These are phyloP conservation scores for Podochytrium sp. DNA, from an alignment of 192 early-diverging fungal genomes.

Conservation along the genomic window DNA sequence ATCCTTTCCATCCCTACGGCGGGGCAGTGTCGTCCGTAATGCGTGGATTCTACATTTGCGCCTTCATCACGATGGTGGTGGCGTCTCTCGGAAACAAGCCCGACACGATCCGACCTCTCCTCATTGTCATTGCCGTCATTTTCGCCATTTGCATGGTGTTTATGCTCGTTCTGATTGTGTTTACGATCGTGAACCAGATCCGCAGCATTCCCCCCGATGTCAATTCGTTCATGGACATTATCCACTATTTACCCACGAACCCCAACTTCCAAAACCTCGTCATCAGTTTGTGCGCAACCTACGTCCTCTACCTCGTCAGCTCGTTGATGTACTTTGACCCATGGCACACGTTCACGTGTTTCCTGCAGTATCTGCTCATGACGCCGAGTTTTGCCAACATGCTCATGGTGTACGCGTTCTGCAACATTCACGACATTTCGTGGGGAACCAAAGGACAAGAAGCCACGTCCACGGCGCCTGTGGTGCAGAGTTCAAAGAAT, in stretches of 20 bases:
- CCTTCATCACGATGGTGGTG: constrained; percentile 18
- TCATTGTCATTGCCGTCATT: constrained; percentile 58
- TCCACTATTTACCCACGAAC: constrained; percentile 29
- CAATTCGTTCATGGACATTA: constrained; percentile 38
- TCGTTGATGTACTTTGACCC: constrained; percentile 55
- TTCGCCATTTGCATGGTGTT: constrained; percentile 53
- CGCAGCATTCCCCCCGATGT: constrained; percentile 18
- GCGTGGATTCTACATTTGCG: constrained; percentile 28
- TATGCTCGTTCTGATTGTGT: constrained; percentile 48
- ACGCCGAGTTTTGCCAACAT: constrained; percentile 54
- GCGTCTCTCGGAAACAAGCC: constrained; percentile 16
- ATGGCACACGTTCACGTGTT: constrained; percentile 52
- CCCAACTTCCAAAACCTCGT: constrained; percentile 47
- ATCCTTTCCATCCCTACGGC: constrained; percentile 74
- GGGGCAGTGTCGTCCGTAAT: constrained; percentile 23
- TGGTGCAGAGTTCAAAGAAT: constrained; percentile 24
- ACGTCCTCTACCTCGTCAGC: constrained; percentile 52
- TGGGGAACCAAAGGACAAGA: constrained; percentile 70
- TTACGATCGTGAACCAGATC: constrained; percentile 22
- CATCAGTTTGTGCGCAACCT: constrained; percentile 47
- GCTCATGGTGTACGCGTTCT: constrained; percentile 25
- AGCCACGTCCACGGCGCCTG: constrained; percentile 20
- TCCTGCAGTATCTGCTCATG: constrained; percentile 52
- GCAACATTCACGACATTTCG: constrained; percentile 60
- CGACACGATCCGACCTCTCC: neutral